These are phyloP conservation scores for Apophysomyces sp. DNA, from an alignment of 371 early-diverging fungal genomes.

Conservation along the genomic window DNA sequence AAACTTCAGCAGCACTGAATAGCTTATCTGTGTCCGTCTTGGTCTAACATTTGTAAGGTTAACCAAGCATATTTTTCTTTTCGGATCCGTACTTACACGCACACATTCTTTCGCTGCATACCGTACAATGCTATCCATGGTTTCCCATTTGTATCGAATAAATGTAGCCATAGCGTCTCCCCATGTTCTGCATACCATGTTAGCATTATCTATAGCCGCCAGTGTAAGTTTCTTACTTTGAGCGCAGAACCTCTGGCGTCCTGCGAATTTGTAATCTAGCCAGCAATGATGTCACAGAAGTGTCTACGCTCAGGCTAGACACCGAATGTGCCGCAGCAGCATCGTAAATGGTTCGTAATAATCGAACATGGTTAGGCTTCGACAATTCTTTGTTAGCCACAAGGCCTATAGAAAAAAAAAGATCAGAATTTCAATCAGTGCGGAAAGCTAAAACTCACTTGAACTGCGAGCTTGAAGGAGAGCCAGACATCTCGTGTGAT, in stretches of 20 bases:
- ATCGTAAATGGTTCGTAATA: constrained; percentile 25
- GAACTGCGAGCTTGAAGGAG: constrained; percentile 17
- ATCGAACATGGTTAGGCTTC: constrained; percentile 19
- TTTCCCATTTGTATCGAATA: constrained; percentile 41
- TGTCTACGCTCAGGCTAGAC: constrained; percentile 18
- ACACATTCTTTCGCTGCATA: constrained; percentile 21
- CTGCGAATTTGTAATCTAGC: constrained; percentile 23
- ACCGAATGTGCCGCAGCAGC: constrained; percentile 12
- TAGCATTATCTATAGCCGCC: not conserved
- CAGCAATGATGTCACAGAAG: constrained; percentile 12
- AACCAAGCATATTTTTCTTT: not conserved
- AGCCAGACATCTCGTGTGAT: constrained; percentile 13
- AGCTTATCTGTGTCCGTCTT: not conserved
- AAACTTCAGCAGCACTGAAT: constrained; percentile 30
- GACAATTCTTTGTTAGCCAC: constrained; percentile 30
- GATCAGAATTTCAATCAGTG: not conserved
- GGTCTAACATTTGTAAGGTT: not conserved
- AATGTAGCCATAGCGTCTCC: constrained; percentile 36
- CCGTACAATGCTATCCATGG: constrained; percentile 23
- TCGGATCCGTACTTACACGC: not conserved
- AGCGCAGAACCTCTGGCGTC: constrained; percentile 31
- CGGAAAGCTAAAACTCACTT: constrained; percentile 12
- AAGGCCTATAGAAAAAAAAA: not conserved
- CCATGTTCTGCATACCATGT: constrained; percentile 25
- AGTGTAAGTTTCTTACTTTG: constrained; percentile 19